Conservation (phyloP, 805 yeast genomes). For the Starmerella etchellsii region DNA sequence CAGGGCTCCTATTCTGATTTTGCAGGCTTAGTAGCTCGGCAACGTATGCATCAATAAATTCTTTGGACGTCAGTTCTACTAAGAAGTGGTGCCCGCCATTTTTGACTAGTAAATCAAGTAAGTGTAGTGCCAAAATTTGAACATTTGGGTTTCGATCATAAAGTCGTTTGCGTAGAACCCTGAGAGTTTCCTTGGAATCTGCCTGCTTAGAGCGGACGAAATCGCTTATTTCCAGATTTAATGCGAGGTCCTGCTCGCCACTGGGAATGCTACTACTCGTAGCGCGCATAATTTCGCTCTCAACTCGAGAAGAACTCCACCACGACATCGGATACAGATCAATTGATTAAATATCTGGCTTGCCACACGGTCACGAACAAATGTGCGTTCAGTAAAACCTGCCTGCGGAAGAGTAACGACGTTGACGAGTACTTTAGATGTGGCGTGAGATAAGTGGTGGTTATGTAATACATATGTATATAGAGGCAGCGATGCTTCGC, state of each 20-base stretch:
- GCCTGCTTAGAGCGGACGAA: constrained; percentile 69
- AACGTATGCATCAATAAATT: constrained; percentile 70
- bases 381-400: too few relatives aligned
- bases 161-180: constrained; percentile 65
- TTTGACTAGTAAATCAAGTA: constrained; percentile 77
- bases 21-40: constrained; percentile 42
- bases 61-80: constrained; percentile 64
- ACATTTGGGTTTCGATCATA: constrained; percentile 66
- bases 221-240: constrained; percentile 78
- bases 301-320: constrained; percentile 34
- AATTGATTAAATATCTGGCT: too few relatives aligned
- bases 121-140: constrained; percentile 58
- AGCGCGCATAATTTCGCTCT: constrained; percentile 44
- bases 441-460: too few relatives aligned
- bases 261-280: constrained; percentile 66
- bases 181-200: constrained; percentile 69
- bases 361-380: too few relatives aligned
- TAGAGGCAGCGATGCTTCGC: too few relatives aligned
- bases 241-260: constrained; percentile 65
- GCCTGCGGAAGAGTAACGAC: too few relatives aligned
- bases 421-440: too few relatives aligned
- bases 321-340: constrained; percentile 29
- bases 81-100: constrained; percentile 85
- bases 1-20: constrained; percentile 31
- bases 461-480: too few relatives aligned